Evolutionary conservation across 2,329 filamentous ascomycete species (phyloP), one percentile per base, ranked within the genome.

Genomic region (Fusarium decemcellulare): DNA sequence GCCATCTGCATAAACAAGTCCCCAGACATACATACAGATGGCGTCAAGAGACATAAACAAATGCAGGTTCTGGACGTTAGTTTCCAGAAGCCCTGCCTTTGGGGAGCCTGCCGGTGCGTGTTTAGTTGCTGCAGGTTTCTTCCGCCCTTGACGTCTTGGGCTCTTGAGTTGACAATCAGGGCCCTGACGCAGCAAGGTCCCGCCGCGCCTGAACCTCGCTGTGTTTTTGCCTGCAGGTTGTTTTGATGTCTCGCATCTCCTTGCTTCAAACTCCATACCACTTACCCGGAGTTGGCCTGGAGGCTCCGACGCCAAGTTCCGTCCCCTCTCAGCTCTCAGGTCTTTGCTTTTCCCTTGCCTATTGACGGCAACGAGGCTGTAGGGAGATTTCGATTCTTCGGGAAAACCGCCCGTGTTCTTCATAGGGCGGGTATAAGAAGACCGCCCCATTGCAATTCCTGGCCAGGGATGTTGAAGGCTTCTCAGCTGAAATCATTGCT

Each of bases 221-320:
- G 48, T 23, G 52, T 58, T 52, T 67, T 65, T 72, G 46, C 63
- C 55, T 67, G 61, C 52, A 44, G 39, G 47, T 34, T 70, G 59
- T 70, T 70, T 66, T 73, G 48, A 67, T 72, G 70, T 70, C 68
- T 71, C 54, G 59, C 68, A 37, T 68, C 72, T 74, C 72, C 72
- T 74, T 74, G 68, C 72, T 64, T 74, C 59, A 53, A 68, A 55
- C 52, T 65, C 63, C 67, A 71, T 71, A 68, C 64, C 68, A 65
- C 72, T 65, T 70, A 61, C 48, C 70, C 68, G 52, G 62, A 74
- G 70, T 68, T 58, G 65, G 72, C 62, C 61, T 66, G 59, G 58
- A 66, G 61, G 59, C 46, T 52, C 62, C 46, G 47, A 39, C 55
- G 61, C 67, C 61, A 64, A 68, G 71, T 52, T 60, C 64, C 51